Evolutionary conservation across 169 alveolate species (phyloP), one percentile per base, ranked within the genome.

Genomic region (Babesia sp.): DNA sequence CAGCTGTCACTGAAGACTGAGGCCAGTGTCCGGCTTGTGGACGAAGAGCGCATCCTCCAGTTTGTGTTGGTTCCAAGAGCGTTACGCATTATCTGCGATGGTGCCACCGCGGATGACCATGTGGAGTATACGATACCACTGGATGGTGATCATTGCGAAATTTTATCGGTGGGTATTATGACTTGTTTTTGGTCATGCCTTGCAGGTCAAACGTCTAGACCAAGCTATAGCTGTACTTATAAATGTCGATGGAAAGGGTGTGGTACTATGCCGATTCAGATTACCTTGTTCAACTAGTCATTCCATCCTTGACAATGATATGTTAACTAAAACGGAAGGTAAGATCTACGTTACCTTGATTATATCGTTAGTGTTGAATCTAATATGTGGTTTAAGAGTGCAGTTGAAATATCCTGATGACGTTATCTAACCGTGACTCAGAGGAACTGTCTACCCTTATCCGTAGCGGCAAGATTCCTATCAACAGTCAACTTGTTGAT

Each of bases 401-500:
- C n/a, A n/a, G n/a, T n/a, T n/a, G n/a, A n/a, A n/a, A n/a, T n/a
- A n/a, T n/a, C n/a, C n/a, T n/a, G n/a, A n/a, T n/a, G n/a, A n/a
- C n/a, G n/a, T n/a, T n/a, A 16, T 18, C 28, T 51, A 18, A 51
- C 60, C 3, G 11, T 37, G 33, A 2, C 31, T 2, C 74, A 64
- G 74, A 45, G 33, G 74, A 77, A 28, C 74, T 77, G 3, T 41
- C 42, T 20, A 16, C 8, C 36, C 57, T 77, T 26, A 77, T 77
- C 5, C 66, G 59, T 34, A 41, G 41, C 22, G 71, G 78, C 33
- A 58, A 55, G 31, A 53, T 69, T 16, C 53, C 76, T 39, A 51
- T 77, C 45, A 77, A 71, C 45, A 60, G 48, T 33, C 58, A 69
- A 39, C 77, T 77, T 46, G 81, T 77, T 9, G 82, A 77, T 46